Evolutionary conservation across 352 stramenopile genomes (phyloP).

Genomic region (Phytophthora cactorum): DNA sequence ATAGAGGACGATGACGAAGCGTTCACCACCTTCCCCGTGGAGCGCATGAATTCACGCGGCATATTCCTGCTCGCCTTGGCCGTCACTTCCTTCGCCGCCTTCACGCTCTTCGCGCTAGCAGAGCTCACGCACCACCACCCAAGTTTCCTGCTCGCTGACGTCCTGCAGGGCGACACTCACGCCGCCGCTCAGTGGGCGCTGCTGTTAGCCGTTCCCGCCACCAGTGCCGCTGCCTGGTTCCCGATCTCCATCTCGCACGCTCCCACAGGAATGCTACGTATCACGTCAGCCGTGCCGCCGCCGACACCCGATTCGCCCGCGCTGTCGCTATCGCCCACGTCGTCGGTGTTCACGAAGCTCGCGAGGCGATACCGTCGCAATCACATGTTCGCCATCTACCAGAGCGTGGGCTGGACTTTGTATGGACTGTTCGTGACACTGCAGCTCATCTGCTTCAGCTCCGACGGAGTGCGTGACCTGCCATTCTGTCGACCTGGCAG

Average conservation of each 20-base stretch:
- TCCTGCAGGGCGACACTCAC: conserved; percentile 46
- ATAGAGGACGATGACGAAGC: too few species aligned
- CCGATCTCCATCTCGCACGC: conserved; percentile 54
- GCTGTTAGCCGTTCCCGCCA: conserved; percentile 56
- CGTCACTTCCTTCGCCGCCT: conserved; percentile 67
- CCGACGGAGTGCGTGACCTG: conserved; percentile 16
- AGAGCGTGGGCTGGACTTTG: conserved; percentile 62
- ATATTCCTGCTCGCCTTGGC: conserved; percentile 66
- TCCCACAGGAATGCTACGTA: conserved; percentile 32
- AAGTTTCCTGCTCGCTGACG: conserved; percentile 39
- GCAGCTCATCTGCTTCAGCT: conserved; percentile 45
- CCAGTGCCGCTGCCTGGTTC: conserved; percentile 65
- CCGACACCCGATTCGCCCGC: conserved; percentile 22
- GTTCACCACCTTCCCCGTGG: too few species aligned
- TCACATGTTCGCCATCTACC: conserved; percentile 73
- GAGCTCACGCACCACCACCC: conserved; percentile 57
- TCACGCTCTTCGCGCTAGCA: conserved; percentile 63
- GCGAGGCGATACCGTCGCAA: conserved; percentile 46
- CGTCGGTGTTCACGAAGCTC: conserved; percentile 33
- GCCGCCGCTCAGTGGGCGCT: conserved; percentile 50
- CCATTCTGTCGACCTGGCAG: conserved; percentile 53
- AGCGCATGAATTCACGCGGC: conserved; percentile 16
- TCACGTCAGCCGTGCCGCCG: conserved; percentile 35
- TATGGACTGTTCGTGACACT: conserved; percentile 62
- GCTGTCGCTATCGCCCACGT: conserved; percentile 28